Conservation (phyloP, 306 rosid species). For the Rosa multiflora region DNA sequence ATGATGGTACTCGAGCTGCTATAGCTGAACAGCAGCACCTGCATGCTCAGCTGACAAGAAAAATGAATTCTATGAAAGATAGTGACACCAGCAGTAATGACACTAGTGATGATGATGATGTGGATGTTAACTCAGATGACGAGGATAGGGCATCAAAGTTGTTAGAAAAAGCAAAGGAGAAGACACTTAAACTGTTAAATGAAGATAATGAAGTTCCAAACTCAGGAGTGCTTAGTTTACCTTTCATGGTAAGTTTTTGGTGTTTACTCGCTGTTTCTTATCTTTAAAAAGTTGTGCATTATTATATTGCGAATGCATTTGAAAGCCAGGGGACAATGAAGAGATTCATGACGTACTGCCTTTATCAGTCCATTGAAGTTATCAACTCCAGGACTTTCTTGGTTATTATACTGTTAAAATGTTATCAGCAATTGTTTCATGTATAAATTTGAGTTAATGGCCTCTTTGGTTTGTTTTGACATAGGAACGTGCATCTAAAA, state of each 20-base stretch:
- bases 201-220: slow-evolving; percentile 74
- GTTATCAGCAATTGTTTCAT: slow-evolving; percentile 9
- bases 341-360: not conserved
- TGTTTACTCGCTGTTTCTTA: slow-evolving; percentile 17
- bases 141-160: slow-evolving; percentile 53
- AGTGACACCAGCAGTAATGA: slow-evolving; percentile 68
- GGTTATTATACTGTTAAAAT: not conserved
- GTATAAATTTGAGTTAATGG: slow-evolving; percentile 1
- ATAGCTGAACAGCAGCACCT: slow-evolving; percentile 65
- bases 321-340: not conserved
- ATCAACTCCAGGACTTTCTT: not conserved
- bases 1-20: slow-evolving; percentile 93
- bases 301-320: not conserved
- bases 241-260: slow-evolving; percentile 73
- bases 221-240: slow-evolving; percentile 78
- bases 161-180: slow-evolving; percentile 68
- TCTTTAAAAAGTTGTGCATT: slow-evolving; percentile 1
- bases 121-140: slow-evolving; percentile 39
- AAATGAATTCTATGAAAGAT: slow-evolving; percentile 70
- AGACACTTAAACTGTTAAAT: slow-evolving; percentile 57
- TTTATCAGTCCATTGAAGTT: not conserved
- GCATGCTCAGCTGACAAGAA: slow-evolving; percentile 73
- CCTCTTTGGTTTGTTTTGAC: slow-evolving; percentile 30
- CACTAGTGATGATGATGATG: slow-evolving; percentile 61
- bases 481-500: slow-evolving; percentile 80